These are phyloP conservation scores for Ustilago curta DNA, from an alignment of 1,284 basidiomycete species.

Conservation along the genomic window DNA sequence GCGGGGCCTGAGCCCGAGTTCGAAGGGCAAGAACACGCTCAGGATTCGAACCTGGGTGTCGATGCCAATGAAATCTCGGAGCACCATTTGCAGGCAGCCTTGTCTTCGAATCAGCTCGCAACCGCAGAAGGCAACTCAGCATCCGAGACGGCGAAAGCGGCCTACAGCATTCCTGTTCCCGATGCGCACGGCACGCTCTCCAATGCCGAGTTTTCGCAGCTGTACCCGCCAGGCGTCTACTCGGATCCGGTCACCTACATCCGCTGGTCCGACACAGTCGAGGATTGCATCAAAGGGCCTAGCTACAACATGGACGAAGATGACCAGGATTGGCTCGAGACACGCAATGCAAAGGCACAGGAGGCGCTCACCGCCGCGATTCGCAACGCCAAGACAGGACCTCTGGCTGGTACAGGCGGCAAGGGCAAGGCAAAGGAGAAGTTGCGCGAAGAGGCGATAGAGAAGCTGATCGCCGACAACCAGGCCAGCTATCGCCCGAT, in stretches of 20 bases:
- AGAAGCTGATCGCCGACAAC: constrained; percentile 70
- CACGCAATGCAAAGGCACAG: constrained; percentile 87
- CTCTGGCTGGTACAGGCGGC: constrained; percentile 27
- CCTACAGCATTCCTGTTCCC: constrained; percentile 69
- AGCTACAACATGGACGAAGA: constrained; percentile 96
- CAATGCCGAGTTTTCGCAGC: constrained; percentile 51
- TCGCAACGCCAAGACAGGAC: constrained; percentile 75
- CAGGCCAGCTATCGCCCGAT: constrained; percentile 72
- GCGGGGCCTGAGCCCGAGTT: constrained; percentile 60
- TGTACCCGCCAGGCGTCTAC: constrained; percentile 65
- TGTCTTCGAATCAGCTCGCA: constrained; percentile 67
- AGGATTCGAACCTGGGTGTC: constrained; percentile 64
- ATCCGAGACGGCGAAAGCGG: constrained; percentile 43
- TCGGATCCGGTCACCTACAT: constrained; percentile 76
- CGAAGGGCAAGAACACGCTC: constrained; percentile 60
- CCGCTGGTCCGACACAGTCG: constrained; percentile 86
- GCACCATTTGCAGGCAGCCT: constrained; percentile 68
- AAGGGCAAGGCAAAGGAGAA: constrained; percentile 70
- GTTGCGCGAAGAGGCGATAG: constrained; percentile 73
- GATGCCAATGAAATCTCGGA: constrained; percentile 65
- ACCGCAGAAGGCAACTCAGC: constrained; percentile 38
- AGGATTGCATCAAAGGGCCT: constrained; percentile 78
- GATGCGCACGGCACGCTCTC: constrained; percentile 60
- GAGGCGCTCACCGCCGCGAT: constrained; percentile 84
- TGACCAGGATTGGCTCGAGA: constrained; percentile 92